Percentiles rank a stretch among this genome's conserved stretches.
Conservation (phyloP, 2,329 filamentous ascomycete species). For the Shiraia bambusicola region DNA sequence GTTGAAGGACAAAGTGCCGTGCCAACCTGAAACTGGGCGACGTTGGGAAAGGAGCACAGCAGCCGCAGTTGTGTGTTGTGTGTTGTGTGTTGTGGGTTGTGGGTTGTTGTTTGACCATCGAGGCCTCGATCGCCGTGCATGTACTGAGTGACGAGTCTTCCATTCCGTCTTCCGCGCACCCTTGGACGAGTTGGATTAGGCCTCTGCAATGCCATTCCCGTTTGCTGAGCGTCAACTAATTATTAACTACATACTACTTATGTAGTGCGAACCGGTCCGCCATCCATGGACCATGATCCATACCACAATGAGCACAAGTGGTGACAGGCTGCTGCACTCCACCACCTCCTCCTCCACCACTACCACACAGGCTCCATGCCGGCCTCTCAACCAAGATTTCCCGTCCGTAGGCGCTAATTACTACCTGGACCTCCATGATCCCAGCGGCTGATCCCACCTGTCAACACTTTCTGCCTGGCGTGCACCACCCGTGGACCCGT, state of each 20-base stretch:
- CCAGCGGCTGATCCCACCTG: constrained; percentile 37
- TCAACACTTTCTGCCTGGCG: constrained; percentile 22
- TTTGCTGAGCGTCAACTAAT: constrained; percentile 19
- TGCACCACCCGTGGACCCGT: too few relatives aligned
- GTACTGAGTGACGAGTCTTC: constrained; percentile 34
- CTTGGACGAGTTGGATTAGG: constrained; percentile 22
- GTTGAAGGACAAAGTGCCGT: constrained; percentile 31
- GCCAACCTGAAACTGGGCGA: constrained; percentile 38
- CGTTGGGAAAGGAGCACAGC: constrained; percentile 37
- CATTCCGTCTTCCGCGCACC: constrained; percentile 38
- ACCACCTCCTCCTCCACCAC: too few relatives aligned
- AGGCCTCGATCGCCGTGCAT: constrained; percentile 33
- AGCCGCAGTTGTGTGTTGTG: constrained; percentile 34
- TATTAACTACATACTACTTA: too few relatives aligned
- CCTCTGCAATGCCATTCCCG: too few relatives aligned
- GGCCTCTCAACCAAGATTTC: constrained; percentile 21
- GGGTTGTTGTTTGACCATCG: constrained; percentile 23
- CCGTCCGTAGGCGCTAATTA: constrained; percentile 21
- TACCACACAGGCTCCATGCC: constrained; percentile 11
- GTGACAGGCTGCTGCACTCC: too few relatives aligned
- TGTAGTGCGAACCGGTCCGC: constrained; percentile 25
- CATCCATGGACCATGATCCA: too few relatives aligned
- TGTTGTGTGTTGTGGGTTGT: constrained; percentile 32
- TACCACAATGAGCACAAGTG: too few relatives aligned
- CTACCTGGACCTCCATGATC: too few relatives aligned